phyloP scores from a whole-genome alignment of 495 filamentous ascomycete species.

The Hyphodiscus hymeniophilus region DNA sequence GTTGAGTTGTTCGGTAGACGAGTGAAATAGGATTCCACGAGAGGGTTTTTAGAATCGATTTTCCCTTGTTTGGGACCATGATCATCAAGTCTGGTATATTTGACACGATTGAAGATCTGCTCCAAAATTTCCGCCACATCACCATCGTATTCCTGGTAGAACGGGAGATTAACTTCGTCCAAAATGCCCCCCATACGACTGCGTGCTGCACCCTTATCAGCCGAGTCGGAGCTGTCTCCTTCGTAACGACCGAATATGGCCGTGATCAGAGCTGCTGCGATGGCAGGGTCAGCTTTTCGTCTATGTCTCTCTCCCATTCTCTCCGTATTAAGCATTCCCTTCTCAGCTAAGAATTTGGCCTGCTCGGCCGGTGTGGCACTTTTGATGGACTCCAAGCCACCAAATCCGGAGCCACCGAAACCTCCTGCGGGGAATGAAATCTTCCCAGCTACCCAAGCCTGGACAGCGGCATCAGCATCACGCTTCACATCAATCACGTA shows the following conservation, averaged over 20 bases:
- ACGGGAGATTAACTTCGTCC: constrained; percentile 76
- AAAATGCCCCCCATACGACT: constrained; percentile 52
- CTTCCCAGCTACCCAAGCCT: constrained; percentile 59
- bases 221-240: constrained; percentile 31
- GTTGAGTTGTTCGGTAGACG: constrained; percentile 72
- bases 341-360: constrained; percentile 47
- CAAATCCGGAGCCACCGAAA: constrained; percentile 33
- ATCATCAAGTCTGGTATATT: constrained; percentile 84
- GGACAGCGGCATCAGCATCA: constrained; percentile 57
- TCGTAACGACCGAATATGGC: constrained; percentile 62
- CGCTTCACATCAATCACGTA: constrained; percentile 74
- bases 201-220: constrained; percentile 38
- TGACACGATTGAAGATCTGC: constrained; percentile 88
- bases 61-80: constrained; percentile 83
- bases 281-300: constrained; percentile 54
- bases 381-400: constrained; percentile 47
- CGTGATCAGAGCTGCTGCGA: constrained; percentile 62
- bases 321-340: constrained; percentile 57
- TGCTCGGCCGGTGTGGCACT: constrained; percentile 49
- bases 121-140: constrained; percentile 78
- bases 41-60: constrained; percentile 63
- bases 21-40: constrained; percentile 97
- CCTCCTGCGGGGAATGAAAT: constrained; percentile 36
- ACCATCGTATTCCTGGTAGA: constrained; percentile 83
- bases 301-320: constrained; percentile 71